phyloP scores from a whole-genome alignment of 2,329 filamentous ascomycete species.

The Trematosphaeria pertusa region DNA sequence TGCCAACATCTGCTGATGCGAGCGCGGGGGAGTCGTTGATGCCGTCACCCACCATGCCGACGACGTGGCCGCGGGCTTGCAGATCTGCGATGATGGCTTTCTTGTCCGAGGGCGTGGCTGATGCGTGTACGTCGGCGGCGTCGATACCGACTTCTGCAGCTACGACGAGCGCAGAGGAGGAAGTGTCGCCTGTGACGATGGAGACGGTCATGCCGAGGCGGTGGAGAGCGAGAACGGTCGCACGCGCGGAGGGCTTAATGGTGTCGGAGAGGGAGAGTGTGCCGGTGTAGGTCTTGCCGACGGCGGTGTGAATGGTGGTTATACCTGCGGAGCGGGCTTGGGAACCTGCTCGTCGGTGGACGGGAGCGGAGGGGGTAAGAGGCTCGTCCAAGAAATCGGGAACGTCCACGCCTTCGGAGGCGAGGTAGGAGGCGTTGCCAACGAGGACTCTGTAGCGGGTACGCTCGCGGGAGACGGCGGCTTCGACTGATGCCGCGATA shows the following conservation, averaged over 20 bases:
- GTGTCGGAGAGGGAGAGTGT: constrained; percentile 86
- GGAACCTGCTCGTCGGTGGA: constrained; percentile 45
- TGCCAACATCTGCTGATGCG: constrained; percentile 89
- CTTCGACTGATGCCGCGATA: constrained; percentile 82
- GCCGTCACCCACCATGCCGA: constrained; percentile 95
- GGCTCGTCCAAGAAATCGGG: constrained; percentile 64
- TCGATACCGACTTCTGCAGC: constrained; percentile 83
- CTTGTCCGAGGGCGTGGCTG: constrained; percentile 91
- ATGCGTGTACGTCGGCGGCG: constrained; percentile 76
- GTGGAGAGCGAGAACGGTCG: constrained; percentile 80
- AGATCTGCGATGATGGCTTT: constrained; percentile 81
- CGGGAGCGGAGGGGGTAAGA: constrained; percentile 38
- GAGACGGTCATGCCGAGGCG: constrained; percentile 86
- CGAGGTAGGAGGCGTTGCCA: constrained; percentile 81
- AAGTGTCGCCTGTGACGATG: constrained; percentile 93
- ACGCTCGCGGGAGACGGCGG: constrained; percentile 70
- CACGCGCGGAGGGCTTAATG: constrained; percentile 85
- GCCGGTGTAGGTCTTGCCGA: constrained; percentile 81
- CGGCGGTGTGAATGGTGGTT: constrained; percentile 90
- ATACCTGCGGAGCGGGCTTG: constrained; percentile 66
- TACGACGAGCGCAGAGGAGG: constrained; percentile 81
- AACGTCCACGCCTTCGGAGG: constrained; percentile 71
- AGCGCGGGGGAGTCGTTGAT: constrained; percentile 98
- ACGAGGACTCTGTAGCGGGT: constrained; percentile 79
- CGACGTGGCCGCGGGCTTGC: constrained; percentile 74